Conservation (phyloP, 2,329 filamentous ascomycete species). For the Pseudodiploospora longispora region DNA sequence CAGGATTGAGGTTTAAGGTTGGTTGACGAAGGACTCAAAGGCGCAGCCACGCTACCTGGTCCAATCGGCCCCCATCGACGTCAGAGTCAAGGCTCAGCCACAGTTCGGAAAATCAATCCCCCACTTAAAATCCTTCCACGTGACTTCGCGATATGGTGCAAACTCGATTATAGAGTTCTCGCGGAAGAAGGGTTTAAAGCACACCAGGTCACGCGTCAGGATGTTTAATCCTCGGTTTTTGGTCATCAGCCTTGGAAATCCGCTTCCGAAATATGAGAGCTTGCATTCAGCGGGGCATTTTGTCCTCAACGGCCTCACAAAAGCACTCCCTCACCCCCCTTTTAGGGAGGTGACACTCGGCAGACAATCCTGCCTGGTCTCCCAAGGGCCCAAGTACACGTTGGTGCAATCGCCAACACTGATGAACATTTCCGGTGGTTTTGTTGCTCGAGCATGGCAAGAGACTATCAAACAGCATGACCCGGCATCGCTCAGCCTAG, state of each 20-base stretch:
- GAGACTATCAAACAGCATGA: slow-evolving; percentile 38
- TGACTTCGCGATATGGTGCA: slow-evolving; percentile 17
- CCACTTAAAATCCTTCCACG: slow-evolving; percentile 14
- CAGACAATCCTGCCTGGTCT: slow-evolving; percentile 43
- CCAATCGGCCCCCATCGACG: slow-evolving; percentile 20
- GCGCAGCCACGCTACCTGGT: slow-evolving; percentile 23
- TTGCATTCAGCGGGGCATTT: slow-evolving; percentile 84
- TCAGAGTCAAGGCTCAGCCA: slow-evolving; percentile 13
- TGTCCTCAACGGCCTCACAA: slow-evolving; percentile 55
- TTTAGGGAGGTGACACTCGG: slow-evolving; percentile 42
- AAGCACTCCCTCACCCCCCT: slow-evolving; percentile 33
- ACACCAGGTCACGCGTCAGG: slow-evolving; percentile 12
- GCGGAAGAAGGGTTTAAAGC: neutral
- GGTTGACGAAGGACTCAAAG: slow-evolving; percentile 13
- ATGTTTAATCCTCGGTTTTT: slow-evolving; percentile 52
- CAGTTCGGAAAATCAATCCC: slow-evolving; percentile 4
- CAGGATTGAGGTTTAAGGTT: too few species aligned
- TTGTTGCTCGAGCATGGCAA: slow-evolving; percentile 58
- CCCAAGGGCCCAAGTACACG: slow-evolving; percentile 45
- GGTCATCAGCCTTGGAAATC: slow-evolving; percentile 83
- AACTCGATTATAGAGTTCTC: neutral
- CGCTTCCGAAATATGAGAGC: slow-evolving; percentile 63
- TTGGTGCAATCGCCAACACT: slow-evolving; percentile 66
- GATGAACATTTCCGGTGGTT: slow-evolving; percentile 81
- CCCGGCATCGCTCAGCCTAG: slow-evolving; percentile 39